Conservation (phyloP, 1,139 yeast genomes). For the Yamadazyma membranifaciens region DNA sequence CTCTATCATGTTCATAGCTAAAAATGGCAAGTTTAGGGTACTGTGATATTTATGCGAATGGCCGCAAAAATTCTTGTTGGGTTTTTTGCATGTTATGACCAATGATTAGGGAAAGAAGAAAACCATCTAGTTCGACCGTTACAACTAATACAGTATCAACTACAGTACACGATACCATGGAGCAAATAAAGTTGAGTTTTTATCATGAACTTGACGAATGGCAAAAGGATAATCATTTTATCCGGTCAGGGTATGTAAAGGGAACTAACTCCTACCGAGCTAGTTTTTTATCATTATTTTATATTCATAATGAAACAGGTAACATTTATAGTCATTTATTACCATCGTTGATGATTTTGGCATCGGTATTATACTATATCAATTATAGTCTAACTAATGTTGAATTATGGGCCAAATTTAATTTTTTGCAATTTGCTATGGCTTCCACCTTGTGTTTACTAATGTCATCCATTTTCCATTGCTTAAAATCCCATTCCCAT, state of each 20-base stretch:
- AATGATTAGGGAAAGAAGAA: no score
- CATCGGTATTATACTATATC: conserved; percentile 22
- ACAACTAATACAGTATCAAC: background rate
- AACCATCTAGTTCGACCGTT: no score
- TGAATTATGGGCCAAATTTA: conserved; percentile 41
- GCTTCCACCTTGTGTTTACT: conserved; percentile 58
- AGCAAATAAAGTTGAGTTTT: conserved; percentile 12
- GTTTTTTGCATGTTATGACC: no score
- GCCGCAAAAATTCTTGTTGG: no score
- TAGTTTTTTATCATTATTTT: conserved; percentile 57
- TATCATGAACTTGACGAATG: conserved; percentile 63
- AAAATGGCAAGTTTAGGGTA: background rate
- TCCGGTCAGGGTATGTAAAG: conserved; percentile 70
- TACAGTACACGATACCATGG: background rate
- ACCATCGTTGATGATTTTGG: conserved; percentile 53
- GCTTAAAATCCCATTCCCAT: conserved; percentile 72
- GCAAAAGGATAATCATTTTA: conserved; percentile 86
- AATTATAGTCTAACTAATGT: conserved; percentile 36
- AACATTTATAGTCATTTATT: conserved; percentile 80
- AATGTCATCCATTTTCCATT: conserved; percentile 76
- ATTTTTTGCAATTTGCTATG: conserved; percentile 38
- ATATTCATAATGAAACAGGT: conserved; percentile 81
- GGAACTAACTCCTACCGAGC: conserved; percentile 55
- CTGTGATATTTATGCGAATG: no score
- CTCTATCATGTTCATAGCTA: background rate